A percentile compares a stretch with the other conserved stretches of the same genome.
Conservation (phyloP, 2,329 filamentous ascomycete genomes). For the Kalmusia sp. region DNA sequence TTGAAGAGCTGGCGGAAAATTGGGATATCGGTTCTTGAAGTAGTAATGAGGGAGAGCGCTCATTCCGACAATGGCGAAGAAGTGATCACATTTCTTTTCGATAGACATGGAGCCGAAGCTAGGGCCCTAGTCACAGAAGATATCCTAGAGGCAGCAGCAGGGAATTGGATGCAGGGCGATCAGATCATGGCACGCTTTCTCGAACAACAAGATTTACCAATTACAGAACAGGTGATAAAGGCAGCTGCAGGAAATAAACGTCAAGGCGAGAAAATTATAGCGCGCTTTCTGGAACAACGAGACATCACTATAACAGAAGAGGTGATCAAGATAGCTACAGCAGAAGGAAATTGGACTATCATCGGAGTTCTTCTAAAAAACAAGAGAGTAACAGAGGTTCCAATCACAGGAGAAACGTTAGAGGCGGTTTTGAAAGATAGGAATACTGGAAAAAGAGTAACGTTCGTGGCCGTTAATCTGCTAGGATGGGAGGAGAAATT, state of each 20-base stretch:
- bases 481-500: no score
- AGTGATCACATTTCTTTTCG: slow-evolving; percentile 13
- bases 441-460: no score
- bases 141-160: neutral
- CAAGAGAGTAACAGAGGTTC: no score
- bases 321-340: neutral
- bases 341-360: no score
- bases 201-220: slow-evolving; percentile 5
- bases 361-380: no score
- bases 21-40: slow-evolving; percentile 5
- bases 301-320: neutral
- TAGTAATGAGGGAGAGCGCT: slow-evolving; percentile 11
- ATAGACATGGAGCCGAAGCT: slow-evolving; percentile 1
- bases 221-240: slow-evolving; percentile 9
- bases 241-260: slow-evolving; percentile 1
- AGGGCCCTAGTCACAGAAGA: slow-evolving; percentile 12
- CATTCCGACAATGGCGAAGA: slow-evolving; percentile 9
- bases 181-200: slow-evolving; percentile 13
- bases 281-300: slow-evolving; percentile 12
- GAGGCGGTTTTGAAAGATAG: no score
- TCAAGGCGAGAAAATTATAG: slow-evolving; percentile 12
- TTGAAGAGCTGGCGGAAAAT: neutral
- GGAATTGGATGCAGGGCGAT: neutral
- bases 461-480: no score
- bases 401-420: no score